These are phyloP conservation scores for Tricholoma bakamatsutake DNA, from an alignment of 768 basidiomycete species.

Conservation along the genomic window DNA sequence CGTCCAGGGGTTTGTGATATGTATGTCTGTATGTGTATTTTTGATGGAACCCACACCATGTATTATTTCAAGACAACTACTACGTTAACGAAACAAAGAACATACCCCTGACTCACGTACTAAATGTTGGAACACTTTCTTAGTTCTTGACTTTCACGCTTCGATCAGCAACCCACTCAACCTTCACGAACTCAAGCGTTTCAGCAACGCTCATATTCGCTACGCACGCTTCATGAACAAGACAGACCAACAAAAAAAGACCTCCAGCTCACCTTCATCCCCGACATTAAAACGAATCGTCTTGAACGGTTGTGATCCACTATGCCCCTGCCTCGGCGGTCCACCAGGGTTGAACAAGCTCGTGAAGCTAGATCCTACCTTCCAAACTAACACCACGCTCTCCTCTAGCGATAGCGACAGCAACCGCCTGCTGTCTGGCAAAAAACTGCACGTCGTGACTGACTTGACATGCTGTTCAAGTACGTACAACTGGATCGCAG, in stretches of 20 bases:
- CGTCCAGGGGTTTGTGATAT: constrained; percentile 38
- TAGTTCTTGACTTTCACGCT: constrained; percentile 80
- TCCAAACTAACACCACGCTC: constrained; percentile 85
- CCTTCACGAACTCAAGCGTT: constrained; percentile 64
- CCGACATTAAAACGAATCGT: constrained; percentile 82
- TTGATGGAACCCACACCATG: neutral
- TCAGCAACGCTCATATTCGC: constrained; percentile 43
- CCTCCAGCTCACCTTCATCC: constrained; percentile 56
- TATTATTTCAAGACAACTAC: neutral
- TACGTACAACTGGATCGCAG: constrained; percentile 90
- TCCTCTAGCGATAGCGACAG: constrained; percentile 87
- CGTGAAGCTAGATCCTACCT: constrained; percentile 84
- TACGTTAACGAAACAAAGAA: neutral
- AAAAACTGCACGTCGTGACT: constrained; percentile 84
- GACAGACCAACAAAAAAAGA: neutral
- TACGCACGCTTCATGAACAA: constrained; percentile 8
- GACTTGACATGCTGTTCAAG: constrained; percentile 85
- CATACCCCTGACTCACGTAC: constrained; percentile 39
- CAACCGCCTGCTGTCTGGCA: constrained; percentile 86
- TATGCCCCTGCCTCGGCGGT: constrained; percentile 83
- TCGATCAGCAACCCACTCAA: constrained; percentile 83
- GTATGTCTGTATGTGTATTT: neutral
- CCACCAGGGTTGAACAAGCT: constrained; percentile 90
- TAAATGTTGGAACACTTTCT: constrained; percentile 81
- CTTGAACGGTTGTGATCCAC: constrained; percentile 84